Percentiles rank a stretch among this genome's conserved stretches.
Evolutionary conservation across 139 green algal species (phyloP).

Genomic region (Tetraselmis chui): DNA sequence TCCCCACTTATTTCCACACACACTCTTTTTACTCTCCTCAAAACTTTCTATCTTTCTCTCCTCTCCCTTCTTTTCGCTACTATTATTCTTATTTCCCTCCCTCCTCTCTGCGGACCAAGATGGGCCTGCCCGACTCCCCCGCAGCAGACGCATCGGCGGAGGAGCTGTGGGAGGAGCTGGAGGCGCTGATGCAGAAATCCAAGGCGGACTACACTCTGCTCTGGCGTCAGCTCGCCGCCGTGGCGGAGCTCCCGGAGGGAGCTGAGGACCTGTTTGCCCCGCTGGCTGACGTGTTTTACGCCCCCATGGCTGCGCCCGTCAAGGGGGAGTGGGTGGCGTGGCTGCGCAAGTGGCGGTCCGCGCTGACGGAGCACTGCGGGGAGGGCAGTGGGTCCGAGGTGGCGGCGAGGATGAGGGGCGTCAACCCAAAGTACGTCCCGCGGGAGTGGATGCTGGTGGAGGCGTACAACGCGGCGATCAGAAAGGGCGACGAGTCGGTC

Average conservation of each 20-base stretch:
- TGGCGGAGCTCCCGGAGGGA: neutral
- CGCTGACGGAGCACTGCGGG: conserved; percentile 4
- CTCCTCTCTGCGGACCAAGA: conserved; percentile 6
- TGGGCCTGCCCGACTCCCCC: conserved; percentile 8
- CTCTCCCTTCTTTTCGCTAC: no score
- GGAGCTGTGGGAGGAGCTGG: conserved; percentile 14
- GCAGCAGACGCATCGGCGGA: neutral
- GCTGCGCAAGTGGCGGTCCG: conserved; percentile 3
- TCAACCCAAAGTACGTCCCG: conserved; percentile 31
- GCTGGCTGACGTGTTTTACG: conserved; percentile 9
- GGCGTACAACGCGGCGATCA: conserved; percentile 18
- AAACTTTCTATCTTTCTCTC: no score
- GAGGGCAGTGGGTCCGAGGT: neutral
- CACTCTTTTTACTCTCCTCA: no score
- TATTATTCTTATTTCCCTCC: no score
- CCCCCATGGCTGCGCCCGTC: neutral
- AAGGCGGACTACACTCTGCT: conserved; percentile 17
- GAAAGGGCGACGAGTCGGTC: neutral
- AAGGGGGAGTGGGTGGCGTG: conserved; percentile 6
- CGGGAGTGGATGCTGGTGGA: conserved; percentile 24
- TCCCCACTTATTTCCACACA: no score
- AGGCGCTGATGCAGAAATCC: conserved; percentile 11
- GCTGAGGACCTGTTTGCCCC: neutral
- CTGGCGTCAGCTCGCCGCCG: conserved; percentile 13
- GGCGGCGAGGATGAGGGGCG: conserved; percentile 3